Base-by-base conservation (phyloP, 345 rosid genomes). In the Nephelium lappaceum region DNA sequence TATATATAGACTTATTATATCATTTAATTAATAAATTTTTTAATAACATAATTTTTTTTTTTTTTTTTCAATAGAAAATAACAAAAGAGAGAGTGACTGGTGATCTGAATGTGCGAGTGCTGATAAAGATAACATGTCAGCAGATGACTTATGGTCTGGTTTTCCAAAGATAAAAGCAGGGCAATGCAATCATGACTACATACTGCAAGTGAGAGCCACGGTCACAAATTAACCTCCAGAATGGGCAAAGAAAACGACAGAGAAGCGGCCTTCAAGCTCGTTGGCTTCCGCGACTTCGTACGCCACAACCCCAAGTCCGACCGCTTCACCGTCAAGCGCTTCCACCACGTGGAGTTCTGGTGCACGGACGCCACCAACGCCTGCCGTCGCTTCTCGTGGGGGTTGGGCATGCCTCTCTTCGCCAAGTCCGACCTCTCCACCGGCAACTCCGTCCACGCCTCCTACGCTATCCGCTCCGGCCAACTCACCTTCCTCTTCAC, bases 281-380 rank as follows among this genome's bases (percentile, higher is more conserved):
- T 88, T 61, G 98, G 98, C 0, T 92, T 87, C 78, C 78, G 85
- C 61, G 90, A 92, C 42, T 95, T 95, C 89, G 87, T 86, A 8
- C 81, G 95, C 16, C 64, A 79, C 64, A 95, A 95, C 77, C 92
- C 95, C 7, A 85, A 86, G 47, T 93, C 98, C 25, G 98, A 95
- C 49, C 90, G 89, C 19, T 93, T 95, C 83, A 74, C 63, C 27
- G 93, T 93, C 15, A 89, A 82, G 53, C 86, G 92, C 3, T 95
- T 95, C 87, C 98, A 95, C 87, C 98, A 95, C 77, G 77, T 95
- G 41, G 98, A 93, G 80, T 93, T 93, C 88, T 95, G 98, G 98
- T 93, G 93, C 86, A 68, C 82, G 75, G 98, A 95, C 69, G 95
- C 98, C 69, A 90, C 96, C 81, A 95, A 95, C 82, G 67, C 86